Evolutionary conservation across 768 basidiomycete species (phyloP).

Genomic region (Tulasnella calospora): DNA sequence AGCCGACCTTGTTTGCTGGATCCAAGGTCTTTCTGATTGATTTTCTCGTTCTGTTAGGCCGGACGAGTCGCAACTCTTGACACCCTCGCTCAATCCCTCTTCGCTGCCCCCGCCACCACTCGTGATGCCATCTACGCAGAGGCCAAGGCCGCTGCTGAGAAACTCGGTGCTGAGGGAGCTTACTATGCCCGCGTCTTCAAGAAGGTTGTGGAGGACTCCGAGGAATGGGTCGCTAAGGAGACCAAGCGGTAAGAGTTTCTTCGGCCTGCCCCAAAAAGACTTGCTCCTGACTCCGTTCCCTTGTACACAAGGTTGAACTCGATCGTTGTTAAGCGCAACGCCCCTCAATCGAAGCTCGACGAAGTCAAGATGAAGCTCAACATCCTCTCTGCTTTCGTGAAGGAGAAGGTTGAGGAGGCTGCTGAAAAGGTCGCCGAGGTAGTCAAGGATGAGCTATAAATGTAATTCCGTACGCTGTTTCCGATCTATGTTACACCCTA

Average conservation of each 20-base stretch:
- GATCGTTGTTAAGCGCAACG: constrained; percentile 72
- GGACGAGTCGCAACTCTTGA: constrained; percentile 79
- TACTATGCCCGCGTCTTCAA: constrained; percentile 91
- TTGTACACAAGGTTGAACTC: constrained; percentile 53
- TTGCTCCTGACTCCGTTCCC: constrained; percentile 29
- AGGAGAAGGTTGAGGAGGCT: constrained; percentile 34
- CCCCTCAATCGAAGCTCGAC: constrained; percentile 76
- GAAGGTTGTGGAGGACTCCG: constrained; percentile 66
- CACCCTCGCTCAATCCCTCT: constrained; percentile 67
- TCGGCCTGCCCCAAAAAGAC: background rate
- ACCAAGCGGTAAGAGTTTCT: constrained; percentile 57
- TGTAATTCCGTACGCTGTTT: background rate
- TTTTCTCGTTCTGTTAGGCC: constrained; percentile 47
- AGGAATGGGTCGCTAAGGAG: constrained; percentile 82
- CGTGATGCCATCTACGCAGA: constrained; percentile 62
- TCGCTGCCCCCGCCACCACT: constrained; percentile 51
- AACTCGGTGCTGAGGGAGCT: constrained; percentile 50
- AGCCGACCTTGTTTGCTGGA: background rate
- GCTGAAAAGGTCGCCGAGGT: constrained; percentile 33
- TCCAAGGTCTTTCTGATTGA: constrained; percentile 3
- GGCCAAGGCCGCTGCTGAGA: constrained; percentile 52
- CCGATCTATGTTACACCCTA: background rate
- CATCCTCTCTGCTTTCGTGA: constrained; percentile 62
- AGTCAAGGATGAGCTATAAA: constrained; percentile 30
- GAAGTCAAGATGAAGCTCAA: constrained; percentile 92